Conservation (phyloP, 2,329 filamentous ascomycete genomes). For the Apiospora sp. region DNA sequence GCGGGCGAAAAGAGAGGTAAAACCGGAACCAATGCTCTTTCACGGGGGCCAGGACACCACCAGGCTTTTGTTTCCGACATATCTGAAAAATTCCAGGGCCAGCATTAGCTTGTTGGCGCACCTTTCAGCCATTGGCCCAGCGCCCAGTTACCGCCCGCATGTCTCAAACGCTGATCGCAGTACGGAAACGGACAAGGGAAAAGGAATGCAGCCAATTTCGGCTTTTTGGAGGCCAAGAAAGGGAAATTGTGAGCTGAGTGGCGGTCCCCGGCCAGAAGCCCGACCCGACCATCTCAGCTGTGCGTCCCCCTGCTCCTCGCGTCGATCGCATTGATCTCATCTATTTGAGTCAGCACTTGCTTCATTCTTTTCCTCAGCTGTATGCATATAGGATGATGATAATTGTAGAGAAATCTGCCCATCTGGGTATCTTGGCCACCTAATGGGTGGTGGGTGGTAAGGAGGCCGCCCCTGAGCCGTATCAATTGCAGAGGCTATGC, state of each 20-base stretch:
- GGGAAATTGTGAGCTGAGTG: slow-evolving; percentile 11
- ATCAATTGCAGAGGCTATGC: background rate
- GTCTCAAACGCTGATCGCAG: slow-evolving; percentile 9
- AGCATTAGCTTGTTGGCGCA: background rate
- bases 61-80: slow-evolving; percentile 15
- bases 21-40: background rate
- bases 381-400: background rate
- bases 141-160: background rate
- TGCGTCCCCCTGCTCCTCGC: background rate
- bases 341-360: background rate
- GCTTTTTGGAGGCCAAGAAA: slow-evolving; percentile 7
- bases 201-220: slow-evolving; percentile 18
- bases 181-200: slow-evolving; percentile 17
- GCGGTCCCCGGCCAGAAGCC: background rate
- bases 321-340: background rate
- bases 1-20: background rate
- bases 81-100: slow-evolving; percentile 5
- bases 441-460: background rate
- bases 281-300: slow-evolving; percentile 10
- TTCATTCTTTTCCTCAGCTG: slow-evolving; percentile 8
- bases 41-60: slow-evolving; percentile 6
- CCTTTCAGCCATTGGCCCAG: background rate
- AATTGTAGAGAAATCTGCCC: background rate
- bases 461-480: background rate
- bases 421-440: background rate